Evolutionary conservation across 306 rosid species (phyloP).

Genomic region (Inga leiocalycina): DNA sequence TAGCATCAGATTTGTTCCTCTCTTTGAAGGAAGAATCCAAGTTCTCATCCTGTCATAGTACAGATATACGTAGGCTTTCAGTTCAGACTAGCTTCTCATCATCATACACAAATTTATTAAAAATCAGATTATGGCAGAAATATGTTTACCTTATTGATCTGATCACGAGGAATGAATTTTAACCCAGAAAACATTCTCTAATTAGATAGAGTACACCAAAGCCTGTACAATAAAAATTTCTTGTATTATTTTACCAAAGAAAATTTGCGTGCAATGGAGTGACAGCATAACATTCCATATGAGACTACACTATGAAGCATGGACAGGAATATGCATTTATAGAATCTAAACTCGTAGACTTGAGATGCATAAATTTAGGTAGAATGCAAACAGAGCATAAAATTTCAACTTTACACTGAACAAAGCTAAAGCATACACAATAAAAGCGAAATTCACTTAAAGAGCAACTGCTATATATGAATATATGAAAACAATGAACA

Average conservation of each 20-base stretch:
- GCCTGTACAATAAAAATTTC: constrained; percentile 3
- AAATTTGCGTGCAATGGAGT: background rate
- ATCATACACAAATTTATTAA: too few species aligned
- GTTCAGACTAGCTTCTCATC: too few species aligned
- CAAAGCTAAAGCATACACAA: background rate
- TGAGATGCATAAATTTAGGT: background rate
- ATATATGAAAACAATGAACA: background rate
- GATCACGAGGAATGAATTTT: too few species aligned
- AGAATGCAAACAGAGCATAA: background rate
- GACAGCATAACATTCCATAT: background rate
- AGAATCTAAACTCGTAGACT: background rate
- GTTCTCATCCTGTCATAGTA: too few species aligned
- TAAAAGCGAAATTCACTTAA: background rate
- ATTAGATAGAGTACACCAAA: constrained; percentile 3
- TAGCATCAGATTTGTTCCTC: too few species aligned
- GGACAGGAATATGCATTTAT: background rate
- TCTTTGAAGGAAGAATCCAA: too few species aligned
- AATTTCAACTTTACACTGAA: background rate
- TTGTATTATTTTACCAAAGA: background rate
- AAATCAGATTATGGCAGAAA: too few species aligned
- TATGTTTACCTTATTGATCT: too few species aligned
- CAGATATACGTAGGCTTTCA: too few species aligned
- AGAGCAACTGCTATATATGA: background rate
- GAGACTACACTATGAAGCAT: background rate
- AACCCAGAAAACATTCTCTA: too few species aligned